A percentile compares a stretch with the other conserved stretches of the same genome.
These are phyloP conservation scores for Dothistroma pini DNA, from an alignment of 2,329 filamentous ascomycete genomes.

Conservation along the genomic window DNA sequence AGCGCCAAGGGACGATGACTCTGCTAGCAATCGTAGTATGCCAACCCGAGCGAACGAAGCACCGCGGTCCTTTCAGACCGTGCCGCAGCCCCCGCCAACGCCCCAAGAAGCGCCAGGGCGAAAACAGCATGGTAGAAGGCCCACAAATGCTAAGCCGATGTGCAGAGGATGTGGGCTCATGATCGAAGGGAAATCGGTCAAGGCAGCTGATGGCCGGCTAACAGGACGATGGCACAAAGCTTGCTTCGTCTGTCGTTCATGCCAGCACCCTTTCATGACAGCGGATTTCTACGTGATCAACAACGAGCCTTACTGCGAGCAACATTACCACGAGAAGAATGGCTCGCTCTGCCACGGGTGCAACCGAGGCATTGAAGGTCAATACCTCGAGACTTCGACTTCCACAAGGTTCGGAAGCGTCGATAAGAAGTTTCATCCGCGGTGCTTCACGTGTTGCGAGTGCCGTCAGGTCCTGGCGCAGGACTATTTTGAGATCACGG, in stretches of 20 bases:
- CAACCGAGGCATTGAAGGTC: slow-evolving; percentile 82
- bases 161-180: slow-evolving; percentile 77
- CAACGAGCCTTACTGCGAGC: slow-evolving; percentile 84
- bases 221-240: slow-evolving; percentile 93
- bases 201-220: slow-evolving; percentile 85
- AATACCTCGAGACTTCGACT: slow-evolving; percentile 73
- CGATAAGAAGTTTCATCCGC: slow-evolving; percentile 75
- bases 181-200: slow-evolving; percentile 89
- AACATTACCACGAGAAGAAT: slow-evolving; percentile 90
- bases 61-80: slow-evolving; percentile 13
- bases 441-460: slow-evolving; percentile 79
- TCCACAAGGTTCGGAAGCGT: slow-evolving; percentile 45
- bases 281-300: slow-evolving; percentile 88
- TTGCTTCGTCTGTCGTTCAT: slow-evolving; percentile 89
- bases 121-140: slow-evolving; percentile 29
- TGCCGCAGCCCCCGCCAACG: slow-evolving; percentile 18
- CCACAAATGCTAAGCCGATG: slow-evolving; percentile 57
- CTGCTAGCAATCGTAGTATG: slow-evolving; percentile 14
- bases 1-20: not conserved
- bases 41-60: slow-evolving; percentile 4
- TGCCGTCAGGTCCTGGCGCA: slow-evolving; percentile 71
- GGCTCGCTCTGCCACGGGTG: slow-evolving; percentile 79
- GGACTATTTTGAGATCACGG: slow-evolving; percentile 88
- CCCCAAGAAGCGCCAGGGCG: slow-evolving; percentile 12
- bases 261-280: slow-evolving; percentile 74